phyloP scores from a whole-genome alignment of 805 yeast genomes.

The Yamadazyma phyllophila region DNA sequence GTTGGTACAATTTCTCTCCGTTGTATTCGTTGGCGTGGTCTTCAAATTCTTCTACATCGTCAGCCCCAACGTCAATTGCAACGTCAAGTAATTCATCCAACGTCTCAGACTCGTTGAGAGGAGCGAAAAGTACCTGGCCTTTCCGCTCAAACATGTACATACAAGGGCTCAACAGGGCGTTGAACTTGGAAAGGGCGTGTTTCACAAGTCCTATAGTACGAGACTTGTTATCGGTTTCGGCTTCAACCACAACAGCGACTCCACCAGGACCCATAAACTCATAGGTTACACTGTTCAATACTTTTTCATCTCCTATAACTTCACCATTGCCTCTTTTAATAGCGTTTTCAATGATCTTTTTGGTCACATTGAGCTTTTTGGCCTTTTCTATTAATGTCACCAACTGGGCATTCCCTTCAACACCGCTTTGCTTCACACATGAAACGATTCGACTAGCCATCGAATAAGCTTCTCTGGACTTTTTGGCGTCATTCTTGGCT shows the following conservation, averaged over 20 bases:
- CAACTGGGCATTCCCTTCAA: constrained; percentile 62
- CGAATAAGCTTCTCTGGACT: constrained; percentile 65
- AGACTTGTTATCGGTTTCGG: constrained; percentile 84
- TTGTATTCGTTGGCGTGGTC: constrained; percentile 42
- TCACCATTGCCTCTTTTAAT: constrained; percentile 81
- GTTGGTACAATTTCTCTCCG: constrained; percentile 33
- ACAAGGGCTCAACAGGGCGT: constrained; percentile 74
- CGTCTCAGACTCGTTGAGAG: constrained; percentile 28
- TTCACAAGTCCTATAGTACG: constrained; percentile 76
- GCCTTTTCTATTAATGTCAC: constrained; percentile 79
- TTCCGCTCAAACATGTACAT: constrained; percentile 71
- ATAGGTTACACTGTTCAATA: constrained; percentile 57
- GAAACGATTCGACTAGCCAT: constrained; percentile 71
- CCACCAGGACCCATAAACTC: constrained; percentile 96
- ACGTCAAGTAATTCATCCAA: constrained; percentile 73
- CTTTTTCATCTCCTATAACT: constrained; percentile 43
- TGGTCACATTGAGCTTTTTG: constrained; percentile 69
- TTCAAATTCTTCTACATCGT: constrained; percentile 63
- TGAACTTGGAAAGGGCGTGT: constrained; percentile 68
- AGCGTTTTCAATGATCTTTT: constrained; percentile 84
- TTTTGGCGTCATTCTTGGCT: constrained; percentile 84
- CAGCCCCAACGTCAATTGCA: constrained; percentile 75
- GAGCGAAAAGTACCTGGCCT: constrained; percentile 63
- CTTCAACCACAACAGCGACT: constrained; percentile 79
- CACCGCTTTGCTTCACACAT: constrained; percentile 71